Base-by-base conservation (phyloP, 805 yeast species). In the Lachancea sp. region DNA sequence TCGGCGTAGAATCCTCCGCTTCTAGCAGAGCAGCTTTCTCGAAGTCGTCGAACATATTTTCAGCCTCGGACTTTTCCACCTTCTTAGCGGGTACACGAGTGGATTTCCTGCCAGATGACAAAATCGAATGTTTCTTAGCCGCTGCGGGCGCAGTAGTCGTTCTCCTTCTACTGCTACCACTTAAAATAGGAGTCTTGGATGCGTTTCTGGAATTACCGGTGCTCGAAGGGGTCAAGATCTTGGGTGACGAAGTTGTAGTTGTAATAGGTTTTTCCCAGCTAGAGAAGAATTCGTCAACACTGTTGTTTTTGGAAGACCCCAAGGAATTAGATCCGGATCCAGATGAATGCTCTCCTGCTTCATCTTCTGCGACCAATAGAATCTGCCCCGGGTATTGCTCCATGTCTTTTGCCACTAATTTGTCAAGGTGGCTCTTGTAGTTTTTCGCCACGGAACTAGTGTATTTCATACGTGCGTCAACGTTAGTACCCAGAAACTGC, bases 271-370 rank as follows among this genome's bases (percentile, higher is more conserved):
- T 86, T 43, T 85, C 86, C 92, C 96, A 89, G 58, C 78, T 81
- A 40, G 92, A 75, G 65, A 92, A 92, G 62, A 92, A 92, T 63
- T 87, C 96, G 61, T 88, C 96, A 19, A 72, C 73, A 22, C 76
- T 69, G 34, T 68, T 71, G 17, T 65, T 64, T 21, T 59, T 59
- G 15, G 69, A 61, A 15, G 54, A 57, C 6, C 50, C 46, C 25
- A 51, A 46, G 3, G 64, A 58, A 3, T 71, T 61, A 12, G 47
- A 47, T 20, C 46, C 48, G 2, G 56, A 45, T 9, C 50, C 42
- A 17, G 54, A 47, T 4, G 50, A 56, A 25, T 42, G 47, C 18
- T 52, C 58, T 11, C 41, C 40, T 8, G 39, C 23, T 17, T 46
- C 51, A 13, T 54, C 58, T 4, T 46, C 54, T 16, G 50, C 54